Base-by-base conservation (phyloP, 805 yeast genomes). In the Zygotorulaspora danielsina region DNA sequence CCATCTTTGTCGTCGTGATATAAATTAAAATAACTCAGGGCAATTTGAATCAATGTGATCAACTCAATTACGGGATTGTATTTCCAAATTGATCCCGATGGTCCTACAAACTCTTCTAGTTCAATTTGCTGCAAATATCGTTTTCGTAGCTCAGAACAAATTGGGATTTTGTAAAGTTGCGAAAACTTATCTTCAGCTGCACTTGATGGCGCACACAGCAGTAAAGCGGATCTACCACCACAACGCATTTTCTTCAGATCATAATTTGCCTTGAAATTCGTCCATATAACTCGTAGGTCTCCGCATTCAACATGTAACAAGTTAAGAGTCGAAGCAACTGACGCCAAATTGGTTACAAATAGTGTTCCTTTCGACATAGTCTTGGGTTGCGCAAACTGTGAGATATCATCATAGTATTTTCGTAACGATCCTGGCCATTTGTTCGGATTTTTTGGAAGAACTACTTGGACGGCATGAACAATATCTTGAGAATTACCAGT, bases 171-270 rank as follows among this genome's bases (percentile, higher is more conserved):
- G 64, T 79, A 90, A 53, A 83, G 68, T 45, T 84, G 83, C 22
- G 84, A 66, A 57, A 90, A 89, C 55, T 88, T 90, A 50, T 84
- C 89, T 46, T 78, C 84, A 6, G 81, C 75, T 0, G 96, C 84
- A 50, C 78, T 85, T 0, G 94, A 67, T 0, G 95, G 86, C 20
- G 70, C 69, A n/a, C 79, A 70, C 9, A 84, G 69, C 22, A 87
- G 63, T 32, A 88, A 69, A 0, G 88, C 81, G 0, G 95, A 79
- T 43, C 98, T 69, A 7, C 97, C 94, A 38, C 87, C 83, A 61
- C 97, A 90, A 16, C 80, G 78, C 37, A 88, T 59, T 50, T 85
- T 75, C 48, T 83, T 76, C 51, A 93, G 65, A 61, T 88, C 80
- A 39, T 84, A 79, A 56, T 88, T 89, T 7, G 85, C 77, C 36